Evolutionary conservation across 495 filamentous ascomycete genomes (phyloP).

Genomic region (Geoglossum glabrum): DNA sequence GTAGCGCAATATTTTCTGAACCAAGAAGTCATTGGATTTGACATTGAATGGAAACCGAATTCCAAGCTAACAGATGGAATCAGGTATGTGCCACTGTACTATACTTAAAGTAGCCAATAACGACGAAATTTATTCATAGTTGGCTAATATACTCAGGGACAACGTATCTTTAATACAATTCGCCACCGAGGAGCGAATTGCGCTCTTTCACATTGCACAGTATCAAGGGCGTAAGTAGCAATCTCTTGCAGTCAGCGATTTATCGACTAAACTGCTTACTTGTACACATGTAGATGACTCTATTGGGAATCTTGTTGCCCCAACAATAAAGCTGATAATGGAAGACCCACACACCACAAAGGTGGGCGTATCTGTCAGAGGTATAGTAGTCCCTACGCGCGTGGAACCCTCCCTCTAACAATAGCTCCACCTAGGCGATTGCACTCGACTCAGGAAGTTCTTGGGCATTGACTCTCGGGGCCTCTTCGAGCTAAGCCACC

Average conservation of each 20-base stretch:
- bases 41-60: slow-evolving; percentile 63
- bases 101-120: not conserved
- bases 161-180: slow-evolving; percentile 67
- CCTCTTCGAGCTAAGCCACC: slow-evolving; percentile 60
- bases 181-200: slow-evolving; percentile 59
- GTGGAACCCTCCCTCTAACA: not conserved
- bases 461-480: slow-evolving; percentile 41
- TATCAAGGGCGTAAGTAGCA: slow-evolving; percentile 3
- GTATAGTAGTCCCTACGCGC: not conserved
- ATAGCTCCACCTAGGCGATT: slow-evolving; percentile 31
- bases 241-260: not conserved
- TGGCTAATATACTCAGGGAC: slow-evolving; percentile 17
- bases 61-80: slow-evolving; percentile 24
- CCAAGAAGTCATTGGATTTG: slow-evolving; percentile 58
- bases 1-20: slow-evolving; percentile 45
- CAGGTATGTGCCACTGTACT: not conserved
- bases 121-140: not conserved
- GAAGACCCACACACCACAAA: slow-evolving; percentile 52
- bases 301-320: slow-evolving; percentile 38
- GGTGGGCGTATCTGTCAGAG: slow-evolving; percentile 36
- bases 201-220: slow-evolving; percentile 53
- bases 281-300: slow-evolving; percentile 10
- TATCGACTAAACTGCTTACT: not conserved
- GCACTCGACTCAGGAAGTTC: slow-evolving; percentile 43
- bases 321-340: slow-evolving; percentile 46